Base-by-base conservation (phyloP, 805 yeast species). In the Huiozyma naganishii region DNA sequence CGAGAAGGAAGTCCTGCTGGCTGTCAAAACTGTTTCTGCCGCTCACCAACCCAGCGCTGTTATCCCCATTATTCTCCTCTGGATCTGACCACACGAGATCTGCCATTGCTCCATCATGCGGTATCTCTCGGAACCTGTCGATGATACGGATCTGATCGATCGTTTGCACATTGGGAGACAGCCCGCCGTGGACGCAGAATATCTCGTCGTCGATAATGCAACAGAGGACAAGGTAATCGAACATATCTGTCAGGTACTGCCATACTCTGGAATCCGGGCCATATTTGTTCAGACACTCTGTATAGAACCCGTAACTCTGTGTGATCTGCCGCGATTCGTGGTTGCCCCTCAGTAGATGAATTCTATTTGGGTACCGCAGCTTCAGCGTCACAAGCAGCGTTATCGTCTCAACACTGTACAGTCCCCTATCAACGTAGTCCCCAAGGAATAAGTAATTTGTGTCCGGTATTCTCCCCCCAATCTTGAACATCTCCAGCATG, bases 91-190 rank as follows among this genome's bases (percentile, higher is more conserved):
- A 92, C 13, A 92, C 97, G 41, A 92, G 68, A 62, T 92, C 99
- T 1, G 98, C 98, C 97, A 92, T 92, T 11, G 97, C 95, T 0
- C 99, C 99, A 61, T 92, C 98, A 54, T 94, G 98, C 0, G 99
- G 99, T 9, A 94, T 87, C 61, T 92, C 99, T 51, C 80, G 77
- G 59, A 88, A 90, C 46, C 99, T 63, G 63, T 92, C 98, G 7
- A 94, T 80, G 11, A 92, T 79, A 49, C 83, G 72, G 41, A 92
- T 86, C 51, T 94, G 97, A 59, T 92, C 97, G 23, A 92, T 73
- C 6, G 92, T 84, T 58, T 90, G 97, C 39, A 95, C 86, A 49
- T 88, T 85, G 0, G 99, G 99, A 5, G 95, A 85, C 6, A 92
- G 66, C 0, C 98, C 98, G 5, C 99, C 99, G 59, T 92, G 99